phyloP scores from a whole-genome alignment of 169 alveolate species.

The Perkinsus marinus region DNA sequence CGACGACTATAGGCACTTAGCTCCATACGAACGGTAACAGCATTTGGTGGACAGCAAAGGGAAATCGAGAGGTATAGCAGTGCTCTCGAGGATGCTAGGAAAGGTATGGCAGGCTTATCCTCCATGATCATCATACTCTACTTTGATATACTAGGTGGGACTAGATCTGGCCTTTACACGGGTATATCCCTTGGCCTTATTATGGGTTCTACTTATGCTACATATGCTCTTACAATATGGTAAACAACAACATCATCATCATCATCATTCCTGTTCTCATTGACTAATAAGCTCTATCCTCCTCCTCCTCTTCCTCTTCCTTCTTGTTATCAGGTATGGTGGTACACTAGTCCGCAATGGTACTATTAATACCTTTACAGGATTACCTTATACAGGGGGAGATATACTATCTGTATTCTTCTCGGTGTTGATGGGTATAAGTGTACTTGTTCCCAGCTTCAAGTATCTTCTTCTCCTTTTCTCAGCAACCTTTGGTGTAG shows the following conservation, averaged over 20 bases:
- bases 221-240: not conserved
- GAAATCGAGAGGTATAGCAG: not conserved
- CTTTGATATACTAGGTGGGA: not conserved
- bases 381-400: not conserved
- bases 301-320: not conserved
- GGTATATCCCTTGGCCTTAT: not conserved
- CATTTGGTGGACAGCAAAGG: not conserved
- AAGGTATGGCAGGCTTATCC: not conserved
- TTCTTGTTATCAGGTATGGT: not conserved
- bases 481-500: not conserved
- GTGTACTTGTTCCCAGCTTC: not conserved
- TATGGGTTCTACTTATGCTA: not conserved
- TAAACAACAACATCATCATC: not conserved
- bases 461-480: not conserved
- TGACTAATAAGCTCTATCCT: no score
- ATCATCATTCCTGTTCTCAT: no score
- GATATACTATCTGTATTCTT: not conserved
- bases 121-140: no score
- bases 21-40: not conserved
- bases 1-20: not conserved
- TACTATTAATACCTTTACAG: not conserved
- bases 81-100: not conserved
- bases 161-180: not conserved
- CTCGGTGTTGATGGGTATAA: not conserved
- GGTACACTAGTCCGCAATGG: not conserved